Conservation (phyloP, 2,329 filamentous ascomycete genomes). For the Ophiocordyceps sinensis region DNA sequence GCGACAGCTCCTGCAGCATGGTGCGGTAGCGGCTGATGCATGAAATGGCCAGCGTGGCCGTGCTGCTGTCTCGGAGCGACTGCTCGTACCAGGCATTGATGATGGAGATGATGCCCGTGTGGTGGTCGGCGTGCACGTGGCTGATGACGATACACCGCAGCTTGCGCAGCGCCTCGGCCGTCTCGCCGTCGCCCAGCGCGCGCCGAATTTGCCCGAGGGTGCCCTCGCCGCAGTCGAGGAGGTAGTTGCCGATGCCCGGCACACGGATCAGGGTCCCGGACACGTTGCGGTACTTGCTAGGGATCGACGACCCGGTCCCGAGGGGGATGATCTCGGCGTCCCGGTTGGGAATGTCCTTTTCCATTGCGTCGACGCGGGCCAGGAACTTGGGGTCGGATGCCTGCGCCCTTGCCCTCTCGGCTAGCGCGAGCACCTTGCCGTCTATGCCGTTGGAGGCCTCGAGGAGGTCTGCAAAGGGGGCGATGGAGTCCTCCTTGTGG, state of each 20-base stretch:
- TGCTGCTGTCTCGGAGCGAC: conserved; percentile 19
- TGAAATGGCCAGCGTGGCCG: conserved; percentile 45
- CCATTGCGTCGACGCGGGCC: conserved; percentile 32
- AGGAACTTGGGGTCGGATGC: conserved; percentile 30
- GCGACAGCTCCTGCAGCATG: conserved; percentile 67
- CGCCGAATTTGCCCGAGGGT: conserved; percentile 79
- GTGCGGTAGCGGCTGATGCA: conserved; percentile 57
- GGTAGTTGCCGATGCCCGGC: conserved; percentile 72
- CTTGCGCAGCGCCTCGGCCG: conserved; percentile 59
- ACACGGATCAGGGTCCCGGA: conserved; percentile 75
- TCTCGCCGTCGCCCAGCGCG: conserved; percentile 48
- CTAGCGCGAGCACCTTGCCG: conserved; percentile 34
- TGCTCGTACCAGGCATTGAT: conserved; percentile 65
- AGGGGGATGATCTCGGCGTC: conserved; percentile 76
- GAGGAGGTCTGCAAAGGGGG: conserved; percentile 32
- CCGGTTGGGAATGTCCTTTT: conserved; percentile 53
- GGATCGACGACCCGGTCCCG: conserved; percentile 79
- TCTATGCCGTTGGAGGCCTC: conserved; percentile 25
- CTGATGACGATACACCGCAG: conserved; percentile 82
- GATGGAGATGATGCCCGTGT: conserved; percentile 71
- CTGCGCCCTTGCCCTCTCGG: conserved; percentile 28
- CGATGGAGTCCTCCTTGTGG: conserved; percentile 29
- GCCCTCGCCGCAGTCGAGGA: conserved; percentile 86
- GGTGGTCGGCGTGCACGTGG: conserved; percentile 92
- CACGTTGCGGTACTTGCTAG: conserved; percentile 91